Percentiles rank a stretch among this genome's conserved stretches.
phyloP scores from a whole-genome alignment of 306 rosid species.

The Potentilla sterilis region DNA sequence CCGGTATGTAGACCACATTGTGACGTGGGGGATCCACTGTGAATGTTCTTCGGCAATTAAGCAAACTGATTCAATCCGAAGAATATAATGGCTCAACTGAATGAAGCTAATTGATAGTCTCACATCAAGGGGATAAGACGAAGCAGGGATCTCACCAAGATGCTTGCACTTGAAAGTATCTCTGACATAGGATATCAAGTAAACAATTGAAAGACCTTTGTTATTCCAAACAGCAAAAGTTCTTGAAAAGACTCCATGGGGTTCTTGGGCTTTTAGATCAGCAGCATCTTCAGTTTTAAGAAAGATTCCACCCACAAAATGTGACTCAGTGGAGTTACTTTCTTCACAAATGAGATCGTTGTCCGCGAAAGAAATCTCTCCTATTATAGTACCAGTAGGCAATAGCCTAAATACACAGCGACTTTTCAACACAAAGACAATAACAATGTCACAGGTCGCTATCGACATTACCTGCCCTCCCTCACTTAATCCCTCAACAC shows the following conservation, averaged over 20 bases:
- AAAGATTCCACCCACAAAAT: constrained; percentile 62
- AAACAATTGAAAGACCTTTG: constrained; percentile 61
- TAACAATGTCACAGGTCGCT: constrained; percentile 37
- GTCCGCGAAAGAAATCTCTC: constrained; percentile 59
- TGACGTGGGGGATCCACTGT: constrained; percentile 66
- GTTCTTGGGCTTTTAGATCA: constrained; percentile 29
- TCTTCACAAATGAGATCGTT: constrained; percentile 25
- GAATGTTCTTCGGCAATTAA: constrained; percentile 59
- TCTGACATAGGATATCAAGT: constrained; percentile 47
- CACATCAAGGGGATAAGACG: constrained; percentile 41
- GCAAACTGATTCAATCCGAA: constrained; percentile 65
- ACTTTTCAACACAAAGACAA: constrained; percentile 54
- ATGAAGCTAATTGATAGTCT: constrained; percentile 47
- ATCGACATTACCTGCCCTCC: constrained; percentile 52
- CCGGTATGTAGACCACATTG: constrained; percentile 48
- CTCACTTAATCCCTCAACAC: constrained; percentile 44
- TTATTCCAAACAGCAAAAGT: constrained; percentile 66
- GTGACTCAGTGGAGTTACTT: constrained; percentile 38
- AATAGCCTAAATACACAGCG: constrained; percentile 61
- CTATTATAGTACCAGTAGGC: constrained; percentile 47
- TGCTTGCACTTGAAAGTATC: constrained; percentile 52
- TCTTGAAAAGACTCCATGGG: constrained; percentile 27
- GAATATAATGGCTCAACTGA: constrained; percentile 46
- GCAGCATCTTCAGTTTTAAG: constrained; percentile 43
- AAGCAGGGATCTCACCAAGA: constrained; percentile 63